Base-by-base conservation (phyloP, 371 early-diverging fungal genomes). In the Mortierella polycephala region DNA sequence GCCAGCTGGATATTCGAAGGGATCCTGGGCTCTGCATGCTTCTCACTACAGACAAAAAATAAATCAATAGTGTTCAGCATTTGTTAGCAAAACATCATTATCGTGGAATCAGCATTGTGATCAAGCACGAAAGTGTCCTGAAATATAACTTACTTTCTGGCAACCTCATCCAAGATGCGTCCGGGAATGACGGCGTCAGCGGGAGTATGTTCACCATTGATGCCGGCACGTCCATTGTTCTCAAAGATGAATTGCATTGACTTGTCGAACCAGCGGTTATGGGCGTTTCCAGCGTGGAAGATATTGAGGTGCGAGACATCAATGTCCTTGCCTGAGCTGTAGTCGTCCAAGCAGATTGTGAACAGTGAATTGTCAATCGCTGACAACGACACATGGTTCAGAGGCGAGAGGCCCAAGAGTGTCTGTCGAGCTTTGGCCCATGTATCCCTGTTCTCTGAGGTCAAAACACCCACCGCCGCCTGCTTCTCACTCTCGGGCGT, bases 181-280 rank as follows among this genome's bases (percentile, higher is more conserved):
- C 92, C 93, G 21, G 97, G 96, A 51, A 94, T 90, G 46, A 96
- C 93, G 8, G 97, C 97, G 83, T 98, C 98, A 4, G 92, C 92
- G 23, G 97, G 96, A 7, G 97, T 86, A 77, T 96, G 96, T 90
- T 98, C 98, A 50, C 98, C 96, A 82, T 96, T 98, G 67, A 95
- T 86, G 66, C 98, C 98, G 42, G 93, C 92, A 52, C 94, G 90
- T 23, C 97, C 98, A 65, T 90, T 93, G 71, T 83, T 90, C 56
- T 93, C 85, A 23, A 97, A 92, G 69, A 96, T 91, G 57, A 98
- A 81, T 75, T 93, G 93, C 57, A 98, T 82, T 16, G 94, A 84
- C 85, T 98, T 98, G 85, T 98, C 98, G 83, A 95, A 97, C 97
- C 97, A 98, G 37, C 98, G 88, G 84, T 98, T 98, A 40, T 75